Base-by-base conservation (phyloP, 2,329 filamentous ascomycete genomes). In the Diaporthe capsici region DNA sequence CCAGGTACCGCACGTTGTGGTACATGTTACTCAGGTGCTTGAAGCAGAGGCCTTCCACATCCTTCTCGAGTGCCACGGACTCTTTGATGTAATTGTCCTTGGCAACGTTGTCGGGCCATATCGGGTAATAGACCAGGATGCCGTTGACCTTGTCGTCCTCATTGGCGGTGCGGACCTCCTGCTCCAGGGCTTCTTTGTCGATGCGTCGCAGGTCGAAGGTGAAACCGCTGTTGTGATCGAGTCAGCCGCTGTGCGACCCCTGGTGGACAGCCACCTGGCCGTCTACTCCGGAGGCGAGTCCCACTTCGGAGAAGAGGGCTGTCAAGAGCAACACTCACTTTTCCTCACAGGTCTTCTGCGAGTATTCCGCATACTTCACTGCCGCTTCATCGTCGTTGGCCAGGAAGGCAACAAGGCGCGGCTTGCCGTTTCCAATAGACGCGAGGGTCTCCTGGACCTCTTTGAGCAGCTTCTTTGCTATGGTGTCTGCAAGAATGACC, bases 1-100 rank as follows among this genome's bases (percentile, higher is more conserved):
- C 97, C 74, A 99, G 89, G 87, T 96, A 98, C 79, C 97, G 95
- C 81, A 98, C 92, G 87, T 99, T 99, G 88, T 98, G 94, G 87
- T 98, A 99, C 96, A 99, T 98, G 90, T 99, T 99, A 91, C 96
- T 96, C 82, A 98, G 94, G 86, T 98, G 96, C 82, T 93, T 93
- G 85, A 98, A 96, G 80, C 94, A 95, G 75, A 99, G 91, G 49
- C 97, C 97, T 85, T 99, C 97, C 79, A 99, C 96, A 82, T 99
- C 97, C 86, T 99, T 98, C 84, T 90, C 87, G 58, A 98, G 90
- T 74, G 95, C 92, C 74, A 98, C 95, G 4, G 97, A 95, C 86
- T 98, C 96, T 86, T 98, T 96, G 79, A 99, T 92, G 84, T 98
- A 98, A 84, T 94, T 94, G 85, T 99, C 97, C 85, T 98, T 95